Evolutionary conservation across 1,284 basidiomycete species (phyloP).

Genomic region (Ganoderma lingzhi): DNA sequence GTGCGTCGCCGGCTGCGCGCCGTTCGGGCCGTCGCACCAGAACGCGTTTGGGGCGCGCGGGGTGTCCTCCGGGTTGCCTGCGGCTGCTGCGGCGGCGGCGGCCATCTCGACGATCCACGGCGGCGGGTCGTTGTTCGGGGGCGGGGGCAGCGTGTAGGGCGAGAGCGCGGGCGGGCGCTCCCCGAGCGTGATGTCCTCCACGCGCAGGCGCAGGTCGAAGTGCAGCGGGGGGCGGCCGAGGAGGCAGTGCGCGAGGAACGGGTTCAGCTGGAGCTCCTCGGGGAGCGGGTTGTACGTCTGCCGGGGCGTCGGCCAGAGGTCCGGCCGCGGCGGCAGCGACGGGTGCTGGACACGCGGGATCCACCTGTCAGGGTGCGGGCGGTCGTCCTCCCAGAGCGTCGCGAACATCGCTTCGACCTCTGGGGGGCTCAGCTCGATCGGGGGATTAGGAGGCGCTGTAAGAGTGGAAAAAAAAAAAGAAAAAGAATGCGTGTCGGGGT

Average conservation of each 20-base stretch:
- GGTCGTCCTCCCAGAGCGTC: slow-evolving; percentile 41
- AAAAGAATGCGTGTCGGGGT: background rate
- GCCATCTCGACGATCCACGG: too few relatives aligned
- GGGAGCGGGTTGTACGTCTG: slow-evolving; percentile 43
- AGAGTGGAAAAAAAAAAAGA: background rate
- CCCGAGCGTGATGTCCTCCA: slow-evolving; percentile 28
- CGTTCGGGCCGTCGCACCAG: slow-evolving; percentile 47
- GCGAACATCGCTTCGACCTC: slow-evolving; percentile 47
- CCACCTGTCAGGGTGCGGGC: slow-evolving; percentile 55
- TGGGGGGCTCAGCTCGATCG: slow-evolving; percentile 36
- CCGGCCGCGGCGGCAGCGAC: slow-evolving; percentile 57
- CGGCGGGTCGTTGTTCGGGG: background rate
- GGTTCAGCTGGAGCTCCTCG: slow-evolving; percentile 60
- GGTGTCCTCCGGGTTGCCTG: too few relatives aligned
- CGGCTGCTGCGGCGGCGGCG: too few relatives aligned
- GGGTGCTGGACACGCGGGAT: slow-evolving; percentile 54
- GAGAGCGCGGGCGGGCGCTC: background rate
- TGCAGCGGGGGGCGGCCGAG: slow-evolving; percentile 53
- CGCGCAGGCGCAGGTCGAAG: slow-evolving; percentile 53
- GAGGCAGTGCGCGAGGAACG: slow-evolving; percentile 55
- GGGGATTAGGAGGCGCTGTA: slow-evolving; percentile 34
- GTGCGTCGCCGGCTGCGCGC: slow-evolving; percentile 63
- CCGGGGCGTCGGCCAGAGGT: slow-evolving; percentile 53
- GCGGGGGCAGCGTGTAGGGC: background rate
- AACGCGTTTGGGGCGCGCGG: slow-evolving; percentile 21